Evolutionary conservation across 306 rosid species (phyloP), one percentile per base, ranked within the genome.

Genomic region (Ziziphus jujuba): DNA sequence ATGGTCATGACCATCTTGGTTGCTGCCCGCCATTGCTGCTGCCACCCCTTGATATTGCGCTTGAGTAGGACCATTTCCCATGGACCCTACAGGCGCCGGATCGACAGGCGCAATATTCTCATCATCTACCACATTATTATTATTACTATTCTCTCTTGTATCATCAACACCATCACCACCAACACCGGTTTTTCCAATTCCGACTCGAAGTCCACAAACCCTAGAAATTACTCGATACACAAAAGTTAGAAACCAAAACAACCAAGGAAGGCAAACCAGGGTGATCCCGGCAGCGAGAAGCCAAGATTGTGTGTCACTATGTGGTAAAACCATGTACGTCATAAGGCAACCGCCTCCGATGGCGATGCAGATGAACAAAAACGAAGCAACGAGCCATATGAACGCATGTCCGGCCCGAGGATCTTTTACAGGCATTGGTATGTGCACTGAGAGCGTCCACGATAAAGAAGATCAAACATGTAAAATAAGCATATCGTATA

Each of bases 241-340:
- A 80, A 77, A 85, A 0, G 98, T 92, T 28, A 85, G 36, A 12
- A 82, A 7, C 96, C 98, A 92, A 63, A 89, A 92, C 33, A 81
- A 61, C 96, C 98, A 91, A n/a, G 98, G 98, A 57, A 91, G 76
- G 53, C 90, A 80, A 60, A 91, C 85, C 75, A 91, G 69, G 1
- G 81, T 9, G 21, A 87, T 84, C 25, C 98, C 98, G 0, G 36
- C 67, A 10, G 62, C 8, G 0, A 91, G 87, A 38, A 91, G 61
- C 98, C 90, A 87, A 0, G 86, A 19, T 0, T 77, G 8, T 4
- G 72, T 16, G 47, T 62, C 43, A 2, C 85, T 28, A 4, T 85
- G 80, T 19, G 96, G 95, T 31, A 82, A 70, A 77, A 70, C 22
- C 59, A 85, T 9, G 72, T 82, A 91, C 9, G 81, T 58, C 5